Evolutionary conservation across 2,329 filamentous ascomycete genomes (phyloP).

Genomic region (Xylariaceae sp.): DNA sequence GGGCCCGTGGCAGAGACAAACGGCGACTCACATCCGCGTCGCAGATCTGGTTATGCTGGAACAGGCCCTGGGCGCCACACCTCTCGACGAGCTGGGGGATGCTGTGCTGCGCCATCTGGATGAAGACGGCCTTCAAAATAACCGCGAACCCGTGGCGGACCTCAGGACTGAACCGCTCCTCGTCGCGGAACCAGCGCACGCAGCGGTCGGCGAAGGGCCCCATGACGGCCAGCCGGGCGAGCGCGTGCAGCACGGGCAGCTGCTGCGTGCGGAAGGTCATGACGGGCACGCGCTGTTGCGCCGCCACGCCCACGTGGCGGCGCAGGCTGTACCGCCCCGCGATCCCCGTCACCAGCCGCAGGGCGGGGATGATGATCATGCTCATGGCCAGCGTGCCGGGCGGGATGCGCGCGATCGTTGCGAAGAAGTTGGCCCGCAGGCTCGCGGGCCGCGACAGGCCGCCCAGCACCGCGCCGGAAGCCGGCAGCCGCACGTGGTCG

Average conservation of each 20-base stretch:
- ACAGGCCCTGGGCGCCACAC: slow-evolving; percentile 23
- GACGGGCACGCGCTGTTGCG: slow-evolving; percentile 9
- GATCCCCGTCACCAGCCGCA: slow-evolving; percentile 12
- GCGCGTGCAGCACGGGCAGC: slow-evolving; percentile 14
- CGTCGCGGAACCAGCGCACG: slow-evolving; percentile 6
- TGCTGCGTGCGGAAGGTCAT: slow-evolving; percentile 21
- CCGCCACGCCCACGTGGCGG: slow-evolving; percentile 6
- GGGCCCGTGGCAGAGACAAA: no score
- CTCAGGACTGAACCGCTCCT: slow-evolving; percentile 1
- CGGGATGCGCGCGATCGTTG: slow-evolving; percentile 17
- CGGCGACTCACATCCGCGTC: no score
- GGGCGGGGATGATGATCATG: slow-evolving; percentile 10
- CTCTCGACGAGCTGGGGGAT: slow-evolving; percentile 18
- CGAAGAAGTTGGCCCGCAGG: slow-evolving; percentile 20
- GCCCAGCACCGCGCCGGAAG: slow-evolving; percentile 20
- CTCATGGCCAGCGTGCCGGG: slow-evolving; percentile 19
- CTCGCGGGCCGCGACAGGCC: slow-evolving; percentile 8
- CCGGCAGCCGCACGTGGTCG: slow-evolving; percentile 22
- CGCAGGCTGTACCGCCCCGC: slow-evolving; percentile 14
- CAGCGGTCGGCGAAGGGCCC: slow-evolving; percentile 12
- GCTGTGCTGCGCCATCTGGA: slow-evolving; percentile 4
- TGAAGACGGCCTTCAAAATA: slow-evolving; percentile 8
- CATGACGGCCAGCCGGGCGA: slow-evolving; percentile 12
- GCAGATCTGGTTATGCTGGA: slow-evolving; percentile 17
- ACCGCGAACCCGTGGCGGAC: slow-evolving; percentile 7